Base-by-base conservation (phyloP, 768 basidiomycete genomes). In the Plicaturopsis crispa region DNA sequence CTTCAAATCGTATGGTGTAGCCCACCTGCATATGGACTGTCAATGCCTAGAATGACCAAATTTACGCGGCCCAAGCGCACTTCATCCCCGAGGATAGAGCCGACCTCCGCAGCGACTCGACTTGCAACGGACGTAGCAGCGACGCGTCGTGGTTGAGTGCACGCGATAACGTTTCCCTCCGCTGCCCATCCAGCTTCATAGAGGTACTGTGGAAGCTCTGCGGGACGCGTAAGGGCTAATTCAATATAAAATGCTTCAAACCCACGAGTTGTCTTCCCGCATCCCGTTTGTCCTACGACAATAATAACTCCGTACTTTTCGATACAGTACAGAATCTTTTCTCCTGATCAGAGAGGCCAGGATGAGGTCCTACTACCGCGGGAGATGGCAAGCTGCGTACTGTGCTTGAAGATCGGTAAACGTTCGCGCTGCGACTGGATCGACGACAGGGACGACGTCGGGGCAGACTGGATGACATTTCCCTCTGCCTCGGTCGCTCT, bases 231-330 rank as follows among this genome's bases (percentile, higher is more conserved):
- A 40, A 46, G 38, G 31, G 32, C 38, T 28, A 39, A 28, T 20
- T 32, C 21, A 41, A 20, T 10, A 30, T 37, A 14, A 45, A 14
- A 42, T 6, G 20, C 21, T 1, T 20, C 19, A 31, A 21, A 69
- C 85, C 56, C 47, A 94, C 92, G 94, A 46, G 94, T 99, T 5
- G 92, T 94, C 64, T 99, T 98, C 33, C 96, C 96, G 42, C 88
- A 96, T 3, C 96, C 96, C 0, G 96, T 98, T 52, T 97, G 87
- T 6, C 87, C 94, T 6, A 94, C 86, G 4, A 98, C 80, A 35
- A 97, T 88, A 2, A 82, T 71, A 6, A 92, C 84, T 4, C 84
- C 83, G 53, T 83, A 73, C 38, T 74, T 79, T 62, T 98, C 94
- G 18, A 97, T 61, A 41, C 82, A 80, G 51, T 88, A 85, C 6